Conservation (phyloP, 495 filamentous ascomycete genomes). For the Tuber aestivum region DNA sequence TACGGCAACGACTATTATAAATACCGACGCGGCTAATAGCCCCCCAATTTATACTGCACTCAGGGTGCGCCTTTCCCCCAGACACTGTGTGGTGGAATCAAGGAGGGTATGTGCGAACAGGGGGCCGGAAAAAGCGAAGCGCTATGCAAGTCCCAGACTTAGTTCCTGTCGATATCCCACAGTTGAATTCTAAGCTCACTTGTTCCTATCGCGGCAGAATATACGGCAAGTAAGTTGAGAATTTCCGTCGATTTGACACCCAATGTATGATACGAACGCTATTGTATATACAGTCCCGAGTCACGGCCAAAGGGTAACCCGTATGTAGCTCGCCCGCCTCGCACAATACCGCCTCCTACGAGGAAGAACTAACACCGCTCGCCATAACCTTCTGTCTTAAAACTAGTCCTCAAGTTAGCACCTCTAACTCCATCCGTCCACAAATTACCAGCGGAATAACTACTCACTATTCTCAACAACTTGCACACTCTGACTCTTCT, state of each 20-base stretch:
- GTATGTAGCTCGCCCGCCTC: neutral
- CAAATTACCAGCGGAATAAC: neutral
- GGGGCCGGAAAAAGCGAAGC: neutral
- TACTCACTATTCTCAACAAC: conserved; percentile 79
- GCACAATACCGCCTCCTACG: neutral
- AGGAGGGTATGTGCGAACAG: neutral
- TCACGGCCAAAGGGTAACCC: neutral
- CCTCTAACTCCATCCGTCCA: neutral
- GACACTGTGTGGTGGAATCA: neutral
- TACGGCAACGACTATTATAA: neutral
- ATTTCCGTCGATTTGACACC: neutral
- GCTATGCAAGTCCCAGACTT: neutral
- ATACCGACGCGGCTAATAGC: neutral
- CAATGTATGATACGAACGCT: neutral
- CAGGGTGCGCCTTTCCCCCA: neutral
- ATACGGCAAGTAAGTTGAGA: neutral
- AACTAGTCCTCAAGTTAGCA: conserved; percentile 44
- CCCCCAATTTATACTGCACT: neutral
- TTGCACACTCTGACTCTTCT: conserved; percentile 75
- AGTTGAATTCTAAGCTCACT: neutral
- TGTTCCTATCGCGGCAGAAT: neutral
- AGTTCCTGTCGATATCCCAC: neutral
- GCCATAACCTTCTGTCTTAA: conserved; percentile 56
- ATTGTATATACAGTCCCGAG: neutral
- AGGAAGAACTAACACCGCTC: conserved; percentile 10